Evolutionary conservation across 1,139 yeast genomes (phyloP).

Genomic region (Kodamaea alishanica): DNA sequence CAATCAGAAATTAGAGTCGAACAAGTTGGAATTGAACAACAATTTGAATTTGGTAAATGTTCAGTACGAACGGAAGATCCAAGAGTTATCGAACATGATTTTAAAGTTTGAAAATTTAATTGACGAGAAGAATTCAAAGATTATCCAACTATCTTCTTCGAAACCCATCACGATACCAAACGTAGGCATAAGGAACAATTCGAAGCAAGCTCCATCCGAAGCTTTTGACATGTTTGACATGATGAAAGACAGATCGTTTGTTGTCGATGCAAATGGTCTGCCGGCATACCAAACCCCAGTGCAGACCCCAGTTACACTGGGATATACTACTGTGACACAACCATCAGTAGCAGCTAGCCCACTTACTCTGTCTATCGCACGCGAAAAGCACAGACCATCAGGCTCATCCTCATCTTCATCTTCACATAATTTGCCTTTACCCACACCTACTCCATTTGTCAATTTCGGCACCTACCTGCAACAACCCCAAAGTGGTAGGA

Average conservation of each 20-base stretch:
- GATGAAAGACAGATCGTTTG: constrained; percentile 6
- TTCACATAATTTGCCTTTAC: not conserved
- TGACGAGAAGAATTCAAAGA: constrained; percentile 36
- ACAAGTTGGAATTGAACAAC: constrained; percentile 23
- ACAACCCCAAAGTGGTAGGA: not conserved
- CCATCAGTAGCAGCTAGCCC: not conserved
- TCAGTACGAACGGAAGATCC: constrained; percentile 22
- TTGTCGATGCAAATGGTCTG: constrained; percentile 3
- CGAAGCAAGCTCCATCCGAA: constrained; percentile 4
- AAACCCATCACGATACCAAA: constrained; percentile 43
- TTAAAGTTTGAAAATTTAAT: constrained; percentile 34
- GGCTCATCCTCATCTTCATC: constrained; percentile 1
- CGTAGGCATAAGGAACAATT: constrained; percentile 4
- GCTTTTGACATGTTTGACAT: constrained; percentile 9
- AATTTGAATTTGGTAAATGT: constrained; percentile 11
- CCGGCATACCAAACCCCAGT: constrained; percentile 13
- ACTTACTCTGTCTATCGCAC: no score
- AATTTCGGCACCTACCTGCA: not conserved
- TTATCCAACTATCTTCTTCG: constrained; percentile 36
- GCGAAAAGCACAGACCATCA: no score
- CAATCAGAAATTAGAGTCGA: constrained; percentile 23
- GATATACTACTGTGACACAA: constrained; percentile 4
- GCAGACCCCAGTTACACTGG: constrained; percentile 8
- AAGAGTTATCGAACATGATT: constrained; percentile 29
- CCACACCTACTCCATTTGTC: constrained; percentile 1